Evolutionary conservation across 2,329 filamentous ascomycete genomes (phyloP), one percentile per base, ranked within the genome.

Genomic region (Colletotrichum sp.): DNA sequence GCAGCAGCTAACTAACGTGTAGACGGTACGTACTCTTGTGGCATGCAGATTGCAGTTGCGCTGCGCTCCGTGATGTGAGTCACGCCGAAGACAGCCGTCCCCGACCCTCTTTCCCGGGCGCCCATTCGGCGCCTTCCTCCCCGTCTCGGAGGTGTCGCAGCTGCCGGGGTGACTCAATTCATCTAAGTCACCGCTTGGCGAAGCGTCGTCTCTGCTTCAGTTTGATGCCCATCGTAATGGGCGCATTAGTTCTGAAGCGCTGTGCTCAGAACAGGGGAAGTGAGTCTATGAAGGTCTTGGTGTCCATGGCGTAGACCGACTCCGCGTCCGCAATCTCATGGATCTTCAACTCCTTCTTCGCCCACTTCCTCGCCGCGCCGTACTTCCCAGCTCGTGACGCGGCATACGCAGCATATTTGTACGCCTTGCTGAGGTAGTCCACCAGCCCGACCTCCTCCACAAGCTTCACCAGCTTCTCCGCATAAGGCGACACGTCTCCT

Each of bases 371-470:
- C 29, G 81, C 81, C 55, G 39, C 65, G 9, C 73, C 30, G 13
- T 61, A 29, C 25, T 79, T 52, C 0, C 79, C 79, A 8, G 32
- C n/a, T 22, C 71, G 72, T 61, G 77, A 72, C 39, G 76, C 75
- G 30, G 82, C 79, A 12, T 79, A 74, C 16, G 78, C 78, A 11
- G 78, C 79, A 39, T 82, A 71, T 25, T 78, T 77, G 65, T 79
- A 80, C 3, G 77, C 79, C 44, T 78, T 78, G 11, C 72, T 77
- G 16, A 79, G 68, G 67, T 82, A 82, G 69, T 82, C 81, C 13
- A 57, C 77, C 61, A 82, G 65, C 3, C 78, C 79, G 63, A 80
- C 79, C 39, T 78, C 78, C 64, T 80, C 77, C 8, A 81, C 69
- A 49, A 81, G 73, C 9, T 70, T 72, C 22, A 81, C 75, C 22